Evolutionary conservation across 257 asterid genomes (phyloP).

Genomic region (Scutellaria barbata): DNA sequence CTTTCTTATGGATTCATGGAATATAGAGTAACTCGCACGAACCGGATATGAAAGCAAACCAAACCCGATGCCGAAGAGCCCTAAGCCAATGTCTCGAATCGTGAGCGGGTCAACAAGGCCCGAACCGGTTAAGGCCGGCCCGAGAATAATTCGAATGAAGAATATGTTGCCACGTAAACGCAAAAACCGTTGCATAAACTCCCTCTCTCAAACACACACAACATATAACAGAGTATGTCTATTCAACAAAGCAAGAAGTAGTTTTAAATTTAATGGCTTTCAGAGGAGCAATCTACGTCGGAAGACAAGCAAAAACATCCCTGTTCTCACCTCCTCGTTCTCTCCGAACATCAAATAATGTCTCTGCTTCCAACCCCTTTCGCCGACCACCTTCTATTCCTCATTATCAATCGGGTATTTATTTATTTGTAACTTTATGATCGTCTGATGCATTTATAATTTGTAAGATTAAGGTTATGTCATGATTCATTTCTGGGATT

Average conservation of each 20-base stretch:
- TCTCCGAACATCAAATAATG: conserved; percentile 38
- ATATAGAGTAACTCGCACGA: background rate
- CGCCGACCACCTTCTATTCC: conserved; percentile 36
- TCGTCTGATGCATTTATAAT: background rate
- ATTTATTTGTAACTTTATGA: no score
- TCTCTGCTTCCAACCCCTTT: conserved; percentile 40
- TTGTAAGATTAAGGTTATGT: background rate
- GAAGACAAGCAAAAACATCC: conserved; percentile 47
- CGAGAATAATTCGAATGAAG: conserved; percentile 43
- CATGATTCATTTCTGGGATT: background rate
- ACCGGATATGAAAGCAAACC: background rate
- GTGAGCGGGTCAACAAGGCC: conserved; percentile 6
- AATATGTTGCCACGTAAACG: conserved; percentile 55
- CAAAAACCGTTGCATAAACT: conserved; percentile 23
- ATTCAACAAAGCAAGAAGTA: conserved; percentile 4
- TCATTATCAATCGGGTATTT: conserved; percentile 48
- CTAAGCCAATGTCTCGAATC: background rate
- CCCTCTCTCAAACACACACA: background rate
- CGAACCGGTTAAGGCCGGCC: conserved; percentile 7
- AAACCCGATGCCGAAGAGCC: background rate
- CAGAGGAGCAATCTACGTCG: conserved; percentile 53
- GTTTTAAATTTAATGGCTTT: conserved; percentile 47
- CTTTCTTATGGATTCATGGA: background rate
- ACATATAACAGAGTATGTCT: background rate
- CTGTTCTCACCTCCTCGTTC: conserved; percentile 39